Evolutionary conservation across 345 rosid genomes (phyloP).

Genomic region (Laguncularia racemosa): DNA sequence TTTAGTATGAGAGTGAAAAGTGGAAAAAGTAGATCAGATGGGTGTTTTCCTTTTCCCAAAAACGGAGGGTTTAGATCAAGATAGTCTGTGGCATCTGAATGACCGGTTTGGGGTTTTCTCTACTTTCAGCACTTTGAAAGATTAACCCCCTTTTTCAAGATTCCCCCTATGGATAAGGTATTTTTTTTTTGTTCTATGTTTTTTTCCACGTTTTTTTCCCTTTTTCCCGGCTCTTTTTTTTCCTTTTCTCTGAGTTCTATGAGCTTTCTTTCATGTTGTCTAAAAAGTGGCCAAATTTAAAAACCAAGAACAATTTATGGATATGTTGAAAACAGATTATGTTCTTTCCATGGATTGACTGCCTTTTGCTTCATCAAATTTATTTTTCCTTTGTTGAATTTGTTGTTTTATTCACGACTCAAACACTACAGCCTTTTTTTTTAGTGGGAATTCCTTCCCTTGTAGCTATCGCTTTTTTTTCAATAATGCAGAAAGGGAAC

Average conservation of each 20-base stretch:
- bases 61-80: slow-evolving; percentile 80
- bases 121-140: slow-evolving; percentile 43
- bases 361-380: too few species aligned
- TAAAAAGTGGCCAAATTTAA: too few species aligned
- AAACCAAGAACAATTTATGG: too few species aligned
- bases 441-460: too few species aligned
- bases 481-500: too few species aligned
- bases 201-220: not conserved
- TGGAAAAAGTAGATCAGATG: slow-evolving; percentile 81
- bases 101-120: slow-evolving; percentile 29
- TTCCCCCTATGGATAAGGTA: slow-evolving; percentile 53
- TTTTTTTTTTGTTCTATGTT: not conserved
- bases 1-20: slow-evolving; percentile 85
- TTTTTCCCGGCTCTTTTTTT: not conserved
- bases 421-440: too few species aligned
- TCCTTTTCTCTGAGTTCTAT: too few species aligned
- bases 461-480: too few species aligned
- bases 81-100: slow-evolving; percentile 20
- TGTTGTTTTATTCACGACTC: too few species aligned
- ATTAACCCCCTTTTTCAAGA: slow-evolving; percentile 43
- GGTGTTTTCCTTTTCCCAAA: slow-evolving; percentile 79
- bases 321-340: too few species aligned
- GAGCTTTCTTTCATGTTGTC: not conserved
- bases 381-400: too few species aligned
- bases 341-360: too few species aligned